Conservation (phyloP, 805 yeast genomes). For the Metschnikowia vanudenii region DNA sequence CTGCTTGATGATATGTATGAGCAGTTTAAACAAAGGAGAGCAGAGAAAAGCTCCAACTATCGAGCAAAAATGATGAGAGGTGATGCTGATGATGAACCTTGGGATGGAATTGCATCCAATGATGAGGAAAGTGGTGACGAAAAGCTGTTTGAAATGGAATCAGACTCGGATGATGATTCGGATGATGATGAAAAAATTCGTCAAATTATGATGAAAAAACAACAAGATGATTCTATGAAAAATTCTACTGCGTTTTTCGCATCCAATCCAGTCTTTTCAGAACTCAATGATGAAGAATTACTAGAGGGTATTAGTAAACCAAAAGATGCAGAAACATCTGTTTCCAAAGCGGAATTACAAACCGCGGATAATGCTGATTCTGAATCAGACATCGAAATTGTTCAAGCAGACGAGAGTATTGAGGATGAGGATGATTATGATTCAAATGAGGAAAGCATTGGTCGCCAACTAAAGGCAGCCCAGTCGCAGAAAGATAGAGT, state of each 20-base stretch:
- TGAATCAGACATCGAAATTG: constrained; percentile 47
- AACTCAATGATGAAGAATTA: constrained; percentile 48
- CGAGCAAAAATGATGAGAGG: constrained; percentile 73
- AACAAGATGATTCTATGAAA: constrained; percentile 33
- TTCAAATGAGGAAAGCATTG: constrained; percentile 45
- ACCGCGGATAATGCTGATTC: constrained; percentile 22
- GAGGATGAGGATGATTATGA: constrained; percentile 46
- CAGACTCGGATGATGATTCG: constrained; percentile 51
- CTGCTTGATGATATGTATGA: constrained; percentile 82
- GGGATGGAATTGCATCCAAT: constrained; percentile 64
- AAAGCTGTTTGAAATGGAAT: constrained; percentile 40
- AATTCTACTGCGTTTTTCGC: constrained; percentile 41
- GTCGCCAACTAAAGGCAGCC: constrained; percentile 37
- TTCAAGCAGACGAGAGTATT: constrained; percentile 27
- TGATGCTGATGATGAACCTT: constrained; percentile 69
- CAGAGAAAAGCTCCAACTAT: constrained; percentile 67
- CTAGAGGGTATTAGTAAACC: constrained; percentile 12
- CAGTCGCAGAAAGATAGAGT: constrained; percentile 59
- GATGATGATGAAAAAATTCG: constrained; percentile 63
- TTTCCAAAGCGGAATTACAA: constrained; percentile 9
- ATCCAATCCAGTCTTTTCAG: constrained; percentile 40
- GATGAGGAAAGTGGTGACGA: constrained; percentile 44
- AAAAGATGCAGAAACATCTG: background rate
- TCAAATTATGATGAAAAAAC: constrained; percentile 50
- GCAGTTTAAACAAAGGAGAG: constrained; percentile 60